Evolutionary conservation across 176 grass and related monocot species (phyloP).

Genomic region (Oryza officinalis): DNA sequence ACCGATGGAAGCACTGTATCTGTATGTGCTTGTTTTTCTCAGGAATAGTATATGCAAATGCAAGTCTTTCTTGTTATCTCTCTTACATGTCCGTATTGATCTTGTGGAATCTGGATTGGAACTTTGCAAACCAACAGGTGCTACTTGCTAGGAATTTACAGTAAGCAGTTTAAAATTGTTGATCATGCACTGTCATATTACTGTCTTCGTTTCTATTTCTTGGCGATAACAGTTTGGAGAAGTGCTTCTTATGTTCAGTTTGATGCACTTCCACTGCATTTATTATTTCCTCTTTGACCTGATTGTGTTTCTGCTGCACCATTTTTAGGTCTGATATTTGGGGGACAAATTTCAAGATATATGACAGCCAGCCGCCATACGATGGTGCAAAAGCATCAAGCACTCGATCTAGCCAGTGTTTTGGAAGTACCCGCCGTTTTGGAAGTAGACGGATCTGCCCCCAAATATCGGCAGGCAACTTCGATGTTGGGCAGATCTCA

Average conservation of each 20-base stretch:
- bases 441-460: constrained; percentile 57
- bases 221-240: neutral
- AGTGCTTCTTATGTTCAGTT: neutral
- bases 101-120: constrained; percentile 9
- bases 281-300: neutral
- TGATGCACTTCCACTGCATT: too few species aligned
- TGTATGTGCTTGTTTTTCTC: neutral
- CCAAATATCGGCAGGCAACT: constrained; percentile 46
- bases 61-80: neutral
- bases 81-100: neutral
- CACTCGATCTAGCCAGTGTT: constrained; percentile 35
- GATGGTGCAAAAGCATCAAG: constrained; percentile 45
- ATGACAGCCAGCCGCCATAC: constrained; percentile 48
- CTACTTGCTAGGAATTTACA: constrained; percentile 7
- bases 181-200: neutral
- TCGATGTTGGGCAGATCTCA: constrained; percentile 50
- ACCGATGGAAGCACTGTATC: neutral
- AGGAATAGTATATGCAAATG: neutral
- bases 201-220: neutral
- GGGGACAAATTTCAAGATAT: constrained; percentile 66
- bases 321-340: constrained; percentile 57
- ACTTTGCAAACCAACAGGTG: neutral
- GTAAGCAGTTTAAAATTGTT: neutral
- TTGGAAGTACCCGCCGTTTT: constrained; percentile 49
- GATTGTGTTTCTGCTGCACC: constrained; percentile 1